Base-by-base conservation (phyloP, 106 monocot species). In the Platanthera guangdongensis region DNA sequence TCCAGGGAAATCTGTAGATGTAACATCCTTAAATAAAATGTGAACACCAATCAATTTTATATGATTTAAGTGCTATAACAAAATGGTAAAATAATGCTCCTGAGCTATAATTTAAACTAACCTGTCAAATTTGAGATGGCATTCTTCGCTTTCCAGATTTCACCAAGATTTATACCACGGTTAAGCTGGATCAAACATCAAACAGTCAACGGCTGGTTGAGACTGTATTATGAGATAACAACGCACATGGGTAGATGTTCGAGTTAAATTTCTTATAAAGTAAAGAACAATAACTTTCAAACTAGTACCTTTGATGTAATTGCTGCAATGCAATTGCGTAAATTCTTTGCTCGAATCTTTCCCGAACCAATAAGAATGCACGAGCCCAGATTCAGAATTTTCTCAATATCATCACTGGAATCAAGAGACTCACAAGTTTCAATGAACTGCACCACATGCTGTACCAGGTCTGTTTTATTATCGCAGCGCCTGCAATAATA, bases 401-500 rank as follows among this genome's bases (percentile, higher is more conserved):
- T 84, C 51, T 78, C 86, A 71, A 84, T 78, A 68, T 89, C 87
- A 57, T 84, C 86, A 30, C 48, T 47, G 11, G 83, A 84, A 45
- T 84, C 81, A 75, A 86, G 68, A 79, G 82, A 80, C 75, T 84
- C 57, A 76, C 83, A 86, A 54, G 47, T 72, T 74, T 71, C 68
- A 32, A 86, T 67, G 63, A 87, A 60, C 51, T 79, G 81, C 0
- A 11, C 30, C 57, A 92, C 81, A 80, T 92, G 87, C 4, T 74
- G 52, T 65, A 95, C 62, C 18, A 95, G 86, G 54, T 95, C 89
- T 62, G 81, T 82, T 81, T 80, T 95, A 74, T 82, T 89, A 73
- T 95, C 95, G 72, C 95, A 95, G 49, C 86, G 78, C 72, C 95
- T 85, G 69, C 95, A 95, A 72, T 81, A 95, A 80, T 95, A 95